phyloP scores from a whole-genome alignment of 2,329 filamentous ascomycete species.

The Magnaporthiopsis incrustans region DNA sequence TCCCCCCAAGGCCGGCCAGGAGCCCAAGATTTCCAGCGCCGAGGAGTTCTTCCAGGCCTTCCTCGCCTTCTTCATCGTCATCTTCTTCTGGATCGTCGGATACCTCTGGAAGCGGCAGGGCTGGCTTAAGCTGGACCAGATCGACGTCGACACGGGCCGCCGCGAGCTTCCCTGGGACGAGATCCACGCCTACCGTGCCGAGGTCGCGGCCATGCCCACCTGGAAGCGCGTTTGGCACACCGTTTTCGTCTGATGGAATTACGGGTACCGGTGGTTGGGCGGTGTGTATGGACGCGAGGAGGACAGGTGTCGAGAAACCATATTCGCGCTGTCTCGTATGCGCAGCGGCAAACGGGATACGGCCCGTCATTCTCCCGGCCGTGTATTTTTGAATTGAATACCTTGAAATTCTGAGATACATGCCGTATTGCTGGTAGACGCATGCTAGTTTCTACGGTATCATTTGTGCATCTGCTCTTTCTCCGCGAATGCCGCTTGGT shows the following conservation, averaged over 20 bases:
- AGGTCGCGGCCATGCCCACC: constrained; percentile 12
- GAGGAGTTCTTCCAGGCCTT: constrained; percentile 46
- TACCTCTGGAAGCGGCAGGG: constrained; percentile 57
- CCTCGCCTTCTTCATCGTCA: constrained; percentile 45
- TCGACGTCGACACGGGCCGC: constrained; percentile 59
- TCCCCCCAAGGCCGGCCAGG: constrained; percentile 14
- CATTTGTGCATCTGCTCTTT: background rate
- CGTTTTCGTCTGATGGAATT: background rate
- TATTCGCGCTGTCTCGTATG: too few relatives aligned
- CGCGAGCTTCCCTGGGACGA: constrained; percentile 54
- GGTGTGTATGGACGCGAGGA: background rate
- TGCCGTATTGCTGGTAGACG: background rate
- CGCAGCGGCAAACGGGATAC: too few relatives aligned
- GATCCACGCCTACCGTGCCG: constrained; percentile 12
- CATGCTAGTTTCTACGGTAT: background rate
- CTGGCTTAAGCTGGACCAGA: constrained; percentile 49
- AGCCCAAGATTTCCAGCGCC: constrained; percentile 24
- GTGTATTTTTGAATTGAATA: background rate
- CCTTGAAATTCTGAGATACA: background rate
- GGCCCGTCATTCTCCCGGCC: too few relatives aligned
- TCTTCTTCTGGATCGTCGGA: constrained; percentile 44
- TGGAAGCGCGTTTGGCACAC: constrained; percentile 11
- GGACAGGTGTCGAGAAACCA: too few relatives aligned
- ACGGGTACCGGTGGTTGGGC: background rate
- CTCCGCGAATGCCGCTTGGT: background rate